Conservation (phyloP, 192 early-diverging fungal genomes). For the Coemansia sp. region DNA sequence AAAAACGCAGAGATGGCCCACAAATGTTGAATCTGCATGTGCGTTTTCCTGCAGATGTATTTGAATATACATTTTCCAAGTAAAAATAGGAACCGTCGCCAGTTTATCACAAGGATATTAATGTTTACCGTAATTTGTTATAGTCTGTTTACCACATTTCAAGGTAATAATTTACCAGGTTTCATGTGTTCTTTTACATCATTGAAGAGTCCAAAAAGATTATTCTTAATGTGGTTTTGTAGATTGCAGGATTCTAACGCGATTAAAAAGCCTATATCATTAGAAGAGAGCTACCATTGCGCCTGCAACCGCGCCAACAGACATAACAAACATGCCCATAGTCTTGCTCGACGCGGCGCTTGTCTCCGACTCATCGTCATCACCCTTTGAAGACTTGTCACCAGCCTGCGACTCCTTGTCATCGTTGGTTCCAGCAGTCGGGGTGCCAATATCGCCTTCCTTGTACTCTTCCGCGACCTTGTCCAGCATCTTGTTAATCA, state of each 20-base stretch:
- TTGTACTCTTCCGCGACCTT: background rate
- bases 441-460: slow-evolving; percentile 10
- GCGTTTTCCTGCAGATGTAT: too few species aligned
- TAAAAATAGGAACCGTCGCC: too few species aligned
- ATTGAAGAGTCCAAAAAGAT: too few species aligned
- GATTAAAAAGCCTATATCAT: background rate
- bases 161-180: too few species aligned
- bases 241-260: background rate
- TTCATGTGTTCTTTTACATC: too few species aligned
- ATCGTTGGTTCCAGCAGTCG: slow-evolving; percentile 5
- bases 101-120: too few species aligned
- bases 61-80: too few species aligned
- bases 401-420: background rate
- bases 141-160: too few species aligned
- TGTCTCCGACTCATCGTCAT: background rate
- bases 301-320: background rate
- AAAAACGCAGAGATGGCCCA: background rate
- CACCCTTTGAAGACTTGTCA: background rate
- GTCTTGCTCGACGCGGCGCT: background rate
- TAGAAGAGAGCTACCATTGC: background rate
- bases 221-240: too few species aligned
- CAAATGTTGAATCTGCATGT: too few species aligned
- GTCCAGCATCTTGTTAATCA: background rate
- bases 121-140: too few species aligned
- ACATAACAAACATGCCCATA: background rate